Conservation (phyloP, 2,329 filamentous ascomycete genomes). For the Beauveria australis region DNA sequence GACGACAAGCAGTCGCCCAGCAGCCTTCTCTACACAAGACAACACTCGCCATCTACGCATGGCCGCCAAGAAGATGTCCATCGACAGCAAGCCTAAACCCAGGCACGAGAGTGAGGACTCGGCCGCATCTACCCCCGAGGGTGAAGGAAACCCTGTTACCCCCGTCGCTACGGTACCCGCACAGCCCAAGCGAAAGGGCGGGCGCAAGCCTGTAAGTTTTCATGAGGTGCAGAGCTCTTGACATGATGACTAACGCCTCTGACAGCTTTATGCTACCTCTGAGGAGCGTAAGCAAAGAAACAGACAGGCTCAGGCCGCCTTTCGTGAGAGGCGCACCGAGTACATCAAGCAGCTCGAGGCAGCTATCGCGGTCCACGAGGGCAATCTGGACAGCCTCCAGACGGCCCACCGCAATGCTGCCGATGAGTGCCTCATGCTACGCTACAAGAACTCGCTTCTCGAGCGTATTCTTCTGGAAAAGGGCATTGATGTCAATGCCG, state of each 20-base stretch:
- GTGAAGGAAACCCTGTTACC: conserved; percentile 34
- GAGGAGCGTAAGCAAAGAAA: conserved; percentile 98
- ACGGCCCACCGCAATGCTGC: conserved; percentile 89
- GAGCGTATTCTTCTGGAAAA: conserved; percentile 95
- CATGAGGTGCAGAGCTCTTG: conserved; percentile 12
- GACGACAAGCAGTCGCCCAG: neutral
- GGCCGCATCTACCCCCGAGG: conserved; percentile 51
- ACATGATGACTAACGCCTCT: conserved; percentile 49
- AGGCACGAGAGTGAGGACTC: conserved; percentile 56
- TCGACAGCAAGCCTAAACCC: conserved; percentile 46
- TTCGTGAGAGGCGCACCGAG: conserved; percentile 91
- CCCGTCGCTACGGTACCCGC: conserved; percentile 38
- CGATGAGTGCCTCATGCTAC: conserved; percentile 95
- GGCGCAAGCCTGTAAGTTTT: conserved; percentile 84
- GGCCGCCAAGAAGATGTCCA: conserved; percentile 63
- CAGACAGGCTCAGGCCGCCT: conserved; percentile 92
- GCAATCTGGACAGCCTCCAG: conserved; percentile 84
- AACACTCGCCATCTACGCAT: conserved; percentile 26
- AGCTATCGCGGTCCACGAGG: conserved; percentile 94
- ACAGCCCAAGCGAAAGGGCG: conserved; percentile 90
- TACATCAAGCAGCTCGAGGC: conserved; percentile 99
- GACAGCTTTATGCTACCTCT: conserved; percentile 93
- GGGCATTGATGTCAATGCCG: conserved; percentile 95
- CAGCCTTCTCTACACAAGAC: neutral
- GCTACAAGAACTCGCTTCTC: conserved; percentile 95